phyloP scores from a whole-genome alignment of 2,329 filamentous ascomycete genomes.

The Berkeleyomyces rouxiae region DNA sequence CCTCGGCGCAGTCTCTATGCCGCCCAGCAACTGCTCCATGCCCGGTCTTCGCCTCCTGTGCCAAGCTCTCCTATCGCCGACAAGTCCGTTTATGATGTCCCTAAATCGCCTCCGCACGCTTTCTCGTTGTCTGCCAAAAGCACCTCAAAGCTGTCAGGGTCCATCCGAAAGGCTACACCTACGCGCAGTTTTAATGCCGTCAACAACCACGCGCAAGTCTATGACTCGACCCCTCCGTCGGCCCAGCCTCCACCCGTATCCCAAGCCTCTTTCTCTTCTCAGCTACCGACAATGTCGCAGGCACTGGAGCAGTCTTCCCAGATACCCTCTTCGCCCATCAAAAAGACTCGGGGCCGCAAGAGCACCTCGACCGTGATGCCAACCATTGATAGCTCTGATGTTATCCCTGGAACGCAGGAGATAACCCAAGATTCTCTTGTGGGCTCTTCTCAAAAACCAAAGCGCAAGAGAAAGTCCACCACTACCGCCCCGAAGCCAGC shows the following conservation, averaged over 20 bases:
- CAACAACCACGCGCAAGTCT: neutral
- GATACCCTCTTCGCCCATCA: neutral
- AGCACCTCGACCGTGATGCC: neutral
- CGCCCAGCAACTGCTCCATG: neutral
- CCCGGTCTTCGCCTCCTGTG: neutral
- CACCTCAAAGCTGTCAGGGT: neutral
- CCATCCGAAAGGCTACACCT: neutral
- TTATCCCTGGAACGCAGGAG: neutral
- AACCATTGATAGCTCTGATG: neutral
- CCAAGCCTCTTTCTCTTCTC: neutral
- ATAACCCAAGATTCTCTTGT: neutral
- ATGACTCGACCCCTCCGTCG: constrained; percentile 3
- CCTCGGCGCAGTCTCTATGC: constrained; percentile 4
- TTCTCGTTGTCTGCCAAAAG: neutral
- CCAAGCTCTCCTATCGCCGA: neutral
- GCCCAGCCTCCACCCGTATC: neutral
- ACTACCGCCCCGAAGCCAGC: neutral
- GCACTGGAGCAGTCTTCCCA: constrained; percentile 2
- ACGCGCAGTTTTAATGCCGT: neutral
- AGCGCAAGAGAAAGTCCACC: neutral
- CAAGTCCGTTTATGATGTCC: constrained; percentile 10
- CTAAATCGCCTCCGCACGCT: neutral
- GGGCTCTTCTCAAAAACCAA: neutral
- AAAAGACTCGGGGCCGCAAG: neutral
- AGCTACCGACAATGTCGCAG: neutral